Evolutionary conservation across 2,329 filamentous ascomycete species (phyloP), one percentile per base, ranked within the genome.

Genomic region (Colletotrichum karsti): DNA sequence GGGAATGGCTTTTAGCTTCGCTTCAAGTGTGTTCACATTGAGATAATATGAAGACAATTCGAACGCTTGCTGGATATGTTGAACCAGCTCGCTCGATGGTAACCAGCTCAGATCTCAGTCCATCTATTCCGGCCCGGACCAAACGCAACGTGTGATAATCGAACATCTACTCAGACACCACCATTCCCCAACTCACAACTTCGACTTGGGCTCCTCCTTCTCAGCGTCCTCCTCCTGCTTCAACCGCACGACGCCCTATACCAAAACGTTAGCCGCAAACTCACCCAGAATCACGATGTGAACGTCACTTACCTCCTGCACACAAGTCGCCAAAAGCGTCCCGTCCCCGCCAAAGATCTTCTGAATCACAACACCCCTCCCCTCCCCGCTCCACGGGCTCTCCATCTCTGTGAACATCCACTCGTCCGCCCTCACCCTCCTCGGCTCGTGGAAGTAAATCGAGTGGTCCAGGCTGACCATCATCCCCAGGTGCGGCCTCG

Each of bases 401-500:
- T 92, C 88, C 87, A 93, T 93, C 82, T 95, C 92, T 20, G 86
- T 88, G 72, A 93, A 90, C 87, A 94, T 91, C 92, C 92, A 95
- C 79, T 94, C 88, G 73, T 91, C 89, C 5, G 88, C 89, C 72
- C 80, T 82, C 63, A 91, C 86, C 64, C 78, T 78, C 67, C 79
- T 78, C 24, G 89, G 88, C 78, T 90, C 87, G 73, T 91, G 89
- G 73, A 91, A 91, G 77, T 91, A 91, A 70, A 91, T 91, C 56
- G 85, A 87, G 77, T 96, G 93, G 76, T 96, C 93, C 57, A 95
- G 81, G 72, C 89, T 92, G 57, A 96, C 93, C 87, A 94, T 90
- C 93, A 96, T 96, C n/a, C 92, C 92, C 55, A 95, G 81, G 74
- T 87, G 83, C 4, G 89, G 90, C 44, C 85, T 81, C 3, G 77